phyloP scores from a whole-genome alignment of 78 protist species.

The Dictyostelium citrinum region DNA sequence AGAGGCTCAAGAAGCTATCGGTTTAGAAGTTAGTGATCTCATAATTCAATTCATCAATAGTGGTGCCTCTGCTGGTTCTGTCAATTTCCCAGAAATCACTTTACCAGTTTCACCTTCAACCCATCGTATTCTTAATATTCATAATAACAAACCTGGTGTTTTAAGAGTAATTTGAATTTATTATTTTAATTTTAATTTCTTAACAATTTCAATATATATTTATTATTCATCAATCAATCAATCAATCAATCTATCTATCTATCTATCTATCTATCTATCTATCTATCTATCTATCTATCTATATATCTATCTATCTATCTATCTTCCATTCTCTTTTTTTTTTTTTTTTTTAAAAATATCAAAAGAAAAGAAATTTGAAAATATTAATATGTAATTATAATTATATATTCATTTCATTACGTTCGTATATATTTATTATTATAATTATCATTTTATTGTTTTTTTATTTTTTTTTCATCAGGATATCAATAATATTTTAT shows the following conservation, averaged over 20 bases:
- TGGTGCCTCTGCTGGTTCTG: slow-evolving; percentile 89
- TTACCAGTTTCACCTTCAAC: slow-evolving; percentile 50
- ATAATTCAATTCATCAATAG: slow-evolving; percentile 79
- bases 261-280: too few species aligned
- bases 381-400: neutral
- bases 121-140: slow-evolving; percentile 90
- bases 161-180: slow-evolving; percentile 41
- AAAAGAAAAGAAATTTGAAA: neutral
- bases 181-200: neutral
- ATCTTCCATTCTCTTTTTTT: neutral
- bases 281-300: too few species aligned
- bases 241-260: too few species aligned
- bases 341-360: too few species aligned
- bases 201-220: too few species aligned
- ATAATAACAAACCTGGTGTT: slow-evolving; percentile 94
- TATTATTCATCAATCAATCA: too few species aligned
- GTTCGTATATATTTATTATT: neutral
- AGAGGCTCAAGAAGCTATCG: slow-evolving; percentile 96
- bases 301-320: too few species aligned
- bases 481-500: slow-evolving; percentile 81
- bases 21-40: slow-evolving; percentile 88
- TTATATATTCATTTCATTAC: neutral
- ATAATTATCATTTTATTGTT: neutral
- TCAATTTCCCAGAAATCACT: slow-evolving; percentile 92
- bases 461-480: neutral